Conservation (phyloP, 1,284 basidiomycete genomes). For the Malassezia slooffiae region DNA sequence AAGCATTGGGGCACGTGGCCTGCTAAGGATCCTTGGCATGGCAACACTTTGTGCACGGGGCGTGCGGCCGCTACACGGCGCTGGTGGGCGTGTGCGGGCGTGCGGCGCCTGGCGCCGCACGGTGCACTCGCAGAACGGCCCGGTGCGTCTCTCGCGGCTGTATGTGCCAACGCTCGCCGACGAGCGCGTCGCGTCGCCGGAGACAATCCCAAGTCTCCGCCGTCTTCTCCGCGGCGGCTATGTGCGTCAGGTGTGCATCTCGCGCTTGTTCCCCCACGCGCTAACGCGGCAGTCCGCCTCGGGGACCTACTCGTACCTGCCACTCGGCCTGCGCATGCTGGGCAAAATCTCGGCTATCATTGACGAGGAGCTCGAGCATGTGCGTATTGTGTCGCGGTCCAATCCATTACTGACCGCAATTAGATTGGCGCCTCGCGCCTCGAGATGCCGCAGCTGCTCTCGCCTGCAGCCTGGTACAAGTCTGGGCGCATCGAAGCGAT, state of each 20-base stretch:
- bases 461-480: constrained; percentile 37
- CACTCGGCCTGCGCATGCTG: constrained; percentile 40
- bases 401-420: background rate
- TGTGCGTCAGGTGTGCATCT: constrained; percentile 22
- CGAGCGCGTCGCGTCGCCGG: background rate
- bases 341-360: constrained; percentile 41
- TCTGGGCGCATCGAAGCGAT: constrained; percentile 37
- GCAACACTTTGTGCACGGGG: too few species aligned
- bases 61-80: too few species aligned
- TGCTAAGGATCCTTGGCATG: too few species aligned
- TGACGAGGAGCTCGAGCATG: constrained; percentile 36
- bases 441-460: constrained; percentile 43
- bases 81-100: too few species aligned
- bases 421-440: constrained; percentile 36
- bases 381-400: too few species aligned
- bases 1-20: too few species aligned
- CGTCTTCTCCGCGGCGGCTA: constrained; percentile 41
- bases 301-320: constrained; percentile 45
- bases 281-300: constrained; percentile 40
- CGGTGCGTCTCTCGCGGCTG: constrained; percentile 9
- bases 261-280: too few species aligned
- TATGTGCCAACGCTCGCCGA: constrained; percentile 15
- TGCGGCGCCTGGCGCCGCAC: too few species aligned
- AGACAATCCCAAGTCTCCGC: constrained; percentile 16
- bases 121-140: too few species aligned